Evolutionary conservation across 2,329 filamentous ascomycete genomes (phyloP), one percentile per base, ranked within the genome.

Genomic region (Zymoseptoria tritici): DNA sequence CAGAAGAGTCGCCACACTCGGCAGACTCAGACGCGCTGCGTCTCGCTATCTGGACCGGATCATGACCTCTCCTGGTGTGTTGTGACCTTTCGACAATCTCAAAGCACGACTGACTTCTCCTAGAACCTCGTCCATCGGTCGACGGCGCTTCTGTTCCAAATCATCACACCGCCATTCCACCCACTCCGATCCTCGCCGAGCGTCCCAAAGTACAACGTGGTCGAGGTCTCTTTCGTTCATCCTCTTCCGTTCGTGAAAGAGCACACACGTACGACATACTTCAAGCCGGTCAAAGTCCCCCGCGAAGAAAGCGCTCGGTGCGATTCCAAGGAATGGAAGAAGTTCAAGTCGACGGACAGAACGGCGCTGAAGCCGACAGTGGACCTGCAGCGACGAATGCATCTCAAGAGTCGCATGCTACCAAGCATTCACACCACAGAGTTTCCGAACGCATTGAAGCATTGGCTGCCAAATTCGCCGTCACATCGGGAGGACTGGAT

Each of bases 221-320:
- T 19, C 53, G 58, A 36, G 46, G 57, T 11, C n/a, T 52, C 9
- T 54, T 55, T 22, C 54, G 36, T 20, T 64, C 64, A 11, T 59
- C 58, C 3, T 66, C 66, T 11, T 42, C 36, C 36, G 36, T 16
- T 42, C 36, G 36, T 42, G 36, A 42, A 16, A 42, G 36, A 16
- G 36, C 36, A 4, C 36, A 42, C 36, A 42, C 36, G 36, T 42
- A 42, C 36, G 36, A 42, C 36, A 42, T 42, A 42, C 36, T 42
- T 4, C 36, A 42, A 42, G 36, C 36, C 16, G 53, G 58, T 26
- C 31, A 61, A 11, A 59, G 62, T 11, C 54, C 29, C 16, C 54
- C 31, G 9, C 64, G 65, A 52, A 60, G 67, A 29, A 66, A 64
- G 50, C 65, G 66, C 19, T 70, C 68, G 26, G 68, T 70, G 2